phyloP scores from a whole-genome alignment of 1,284 basidiomycete genomes.

The Grifola frondosa region DNA sequence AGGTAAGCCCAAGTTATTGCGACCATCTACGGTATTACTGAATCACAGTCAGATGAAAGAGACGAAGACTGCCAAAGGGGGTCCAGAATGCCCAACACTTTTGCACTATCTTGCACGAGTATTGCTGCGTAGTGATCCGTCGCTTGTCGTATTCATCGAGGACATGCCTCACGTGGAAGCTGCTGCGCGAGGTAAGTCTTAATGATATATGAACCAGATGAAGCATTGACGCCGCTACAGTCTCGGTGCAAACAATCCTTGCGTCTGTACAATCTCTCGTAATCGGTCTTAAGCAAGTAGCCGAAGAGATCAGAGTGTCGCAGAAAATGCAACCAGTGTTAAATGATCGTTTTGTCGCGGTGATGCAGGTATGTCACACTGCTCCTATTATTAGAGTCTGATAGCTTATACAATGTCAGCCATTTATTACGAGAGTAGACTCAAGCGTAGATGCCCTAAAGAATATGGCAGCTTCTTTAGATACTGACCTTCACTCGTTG shows the following conservation, averaged over 20 bases:
- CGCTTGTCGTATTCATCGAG: conserved; percentile 72
- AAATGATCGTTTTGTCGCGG: conserved; percentile 60
- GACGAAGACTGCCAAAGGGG: conserved; percentile 73
- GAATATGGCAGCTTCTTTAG: conserved; percentile 57
- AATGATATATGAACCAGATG: not conserved
- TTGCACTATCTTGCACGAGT: conserved; percentile 83
- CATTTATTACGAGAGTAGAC: conserved; percentile 54
- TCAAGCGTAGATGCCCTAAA: conserved; percentile 62
- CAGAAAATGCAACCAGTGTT: conserved; percentile 33
- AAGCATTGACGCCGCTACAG: conserved; percentile 37
- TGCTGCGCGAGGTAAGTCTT: conserved; percentile 68
- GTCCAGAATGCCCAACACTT: conserved; percentile 76
- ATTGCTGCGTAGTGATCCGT: conserved; percentile 68
- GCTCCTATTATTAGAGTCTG: not conserved
- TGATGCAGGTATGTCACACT: conserved; percentile 59
- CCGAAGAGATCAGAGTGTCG: conserved; percentile 52
- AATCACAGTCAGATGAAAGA: conserved; percentile 66
- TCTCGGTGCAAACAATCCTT: conserved; percentile 65
- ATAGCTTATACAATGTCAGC: conserved; percentile 34
- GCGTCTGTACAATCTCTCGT: conserved; percentile 61
- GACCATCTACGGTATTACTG: not conserved
- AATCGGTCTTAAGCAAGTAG: conserved; percentile 56
- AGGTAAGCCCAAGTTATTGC: conserved; percentile 46
- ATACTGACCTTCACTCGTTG: conserved; percentile 57
- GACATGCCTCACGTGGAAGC: conserved; percentile 82